These are phyloP conservation scores for Tetrahymena borealis DNA, from an alignment of 73 alveolate genomes.

Conservation along the genomic window DNA sequence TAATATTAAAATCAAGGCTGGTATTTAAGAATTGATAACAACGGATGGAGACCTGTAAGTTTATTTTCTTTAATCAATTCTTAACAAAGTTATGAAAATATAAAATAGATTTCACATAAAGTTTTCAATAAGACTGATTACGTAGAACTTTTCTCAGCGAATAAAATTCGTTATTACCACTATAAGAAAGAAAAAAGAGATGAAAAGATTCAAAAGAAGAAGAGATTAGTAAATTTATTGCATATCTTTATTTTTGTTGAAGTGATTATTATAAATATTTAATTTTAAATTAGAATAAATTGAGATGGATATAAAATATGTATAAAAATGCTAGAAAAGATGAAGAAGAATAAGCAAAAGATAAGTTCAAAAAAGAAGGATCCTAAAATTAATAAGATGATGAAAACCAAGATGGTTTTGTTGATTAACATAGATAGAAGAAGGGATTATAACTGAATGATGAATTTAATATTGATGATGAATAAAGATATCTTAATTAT, in stretches of 20 bases:
- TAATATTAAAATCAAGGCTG: constrained; percentile 73
- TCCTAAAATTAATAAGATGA: background rate
- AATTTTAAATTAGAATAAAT: constrained; percentile 29
- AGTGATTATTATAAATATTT: background rate
- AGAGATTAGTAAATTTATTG: constrained; percentile 30
- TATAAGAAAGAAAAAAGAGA: constrained; percentile 60
- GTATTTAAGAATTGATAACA: constrained; percentile 78
- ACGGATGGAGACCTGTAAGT: constrained; percentile 88
- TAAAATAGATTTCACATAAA: constrained; percentile 60
- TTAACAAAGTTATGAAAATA: background rate
- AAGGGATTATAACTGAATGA: background rate
- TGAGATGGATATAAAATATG: constrained; percentile 71
- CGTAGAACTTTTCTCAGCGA: constrained; percentile 71
- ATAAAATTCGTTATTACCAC: constrained; percentile 68
- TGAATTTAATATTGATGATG: background rate
- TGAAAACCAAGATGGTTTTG: constrained; percentile 1
- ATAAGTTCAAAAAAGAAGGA: constrained; percentile 2
- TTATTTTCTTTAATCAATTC: background rate
- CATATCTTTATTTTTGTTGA: background rate
- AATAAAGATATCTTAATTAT: background rate
- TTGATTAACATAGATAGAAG: background rate
- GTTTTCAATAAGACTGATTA: constrained; percentile 65
- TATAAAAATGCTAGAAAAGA: constrained; percentile 71
- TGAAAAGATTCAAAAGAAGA: constrained; percentile 60
- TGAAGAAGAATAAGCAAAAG: constrained; percentile 34